Conservation (phyloP, 2,329 filamentous ascomycete species). For the Aureobasidium pullulans region DNA sequence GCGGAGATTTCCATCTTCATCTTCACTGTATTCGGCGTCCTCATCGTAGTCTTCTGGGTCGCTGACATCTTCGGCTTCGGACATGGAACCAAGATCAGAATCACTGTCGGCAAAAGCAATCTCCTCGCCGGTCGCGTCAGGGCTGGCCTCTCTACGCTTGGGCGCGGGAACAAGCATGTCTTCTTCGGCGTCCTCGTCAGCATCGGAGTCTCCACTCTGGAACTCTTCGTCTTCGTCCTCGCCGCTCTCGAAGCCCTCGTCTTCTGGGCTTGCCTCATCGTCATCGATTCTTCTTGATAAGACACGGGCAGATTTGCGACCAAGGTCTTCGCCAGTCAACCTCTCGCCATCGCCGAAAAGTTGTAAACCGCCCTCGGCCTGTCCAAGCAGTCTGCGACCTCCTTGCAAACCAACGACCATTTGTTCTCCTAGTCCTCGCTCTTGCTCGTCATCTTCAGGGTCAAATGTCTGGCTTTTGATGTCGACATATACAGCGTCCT, state of each 20-base stretch:
- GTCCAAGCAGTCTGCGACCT: conserved; percentile 72
- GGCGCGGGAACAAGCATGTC: conserved; percentile 33
- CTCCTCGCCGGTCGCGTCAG: conserved; percentile 57
- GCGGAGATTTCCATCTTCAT: conserved; percentile 62
- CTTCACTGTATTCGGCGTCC: conserved; percentile 38
- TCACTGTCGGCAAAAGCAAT: conserved; percentile 93
- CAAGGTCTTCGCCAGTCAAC: conserved; percentile 48
- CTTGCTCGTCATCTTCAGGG: conserved; percentile 54
- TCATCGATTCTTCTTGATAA: conserved; percentile 44
- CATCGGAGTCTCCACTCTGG: conserved; percentile 44
- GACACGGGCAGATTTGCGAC: conserved; percentile 47
- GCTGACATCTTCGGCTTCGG: conserved; percentile 43
- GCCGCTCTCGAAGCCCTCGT: conserved; percentile 40
- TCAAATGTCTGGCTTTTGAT: conserved; percentile 66
- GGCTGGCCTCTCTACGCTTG: conserved; percentile 41
- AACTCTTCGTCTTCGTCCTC: conserved; percentile 53
- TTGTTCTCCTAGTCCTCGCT: conserved; percentile 89
- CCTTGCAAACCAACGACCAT: conserved; percentile 85
- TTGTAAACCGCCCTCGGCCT: conserved; percentile 73
- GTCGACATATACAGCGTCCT: conserved; percentile 89
- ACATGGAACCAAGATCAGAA: conserved; percentile 88
- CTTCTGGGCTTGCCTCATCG: conserved; percentile 43
- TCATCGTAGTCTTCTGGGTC: conserved; percentile 27
- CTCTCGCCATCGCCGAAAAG: conserved; percentile 74
- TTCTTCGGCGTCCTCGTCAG: conserved; percentile 21